Conservation (phyloP, 192 early-diverging fungal genomes). For the Coemansia pectinata region DNA sequence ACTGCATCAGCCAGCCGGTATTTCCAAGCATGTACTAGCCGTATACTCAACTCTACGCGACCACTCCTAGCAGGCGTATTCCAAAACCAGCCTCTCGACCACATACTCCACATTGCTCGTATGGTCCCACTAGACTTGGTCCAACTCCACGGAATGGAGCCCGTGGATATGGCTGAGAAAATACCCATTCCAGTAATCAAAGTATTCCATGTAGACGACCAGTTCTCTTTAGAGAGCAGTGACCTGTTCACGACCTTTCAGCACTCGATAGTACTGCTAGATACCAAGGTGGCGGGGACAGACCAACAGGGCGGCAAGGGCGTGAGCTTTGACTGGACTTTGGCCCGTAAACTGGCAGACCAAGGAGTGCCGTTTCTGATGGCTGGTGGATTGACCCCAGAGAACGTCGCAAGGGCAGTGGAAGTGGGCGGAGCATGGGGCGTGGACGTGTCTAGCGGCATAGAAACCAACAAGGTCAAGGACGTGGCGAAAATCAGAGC, state of each 20-base stretch:
- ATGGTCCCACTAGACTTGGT: constrained; percentile 81
- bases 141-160: constrained; percentile 91
- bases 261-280: constrained; percentile 56
- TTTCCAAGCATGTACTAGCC: background rate
- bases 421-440: constrained; percentile 69
- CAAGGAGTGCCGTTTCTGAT: constrained; percentile 74
- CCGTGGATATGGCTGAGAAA: constrained; percentile 60
- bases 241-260: constrained; percentile 17
- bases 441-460: constrained; percentile 94
- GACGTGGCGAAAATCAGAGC: constrained; percentile 71
- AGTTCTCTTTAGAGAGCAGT: constrained; percentile 27
- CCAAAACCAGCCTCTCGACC: constrained; percentile 74
- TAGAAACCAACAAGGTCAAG: constrained; percentile 82
- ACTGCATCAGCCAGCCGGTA: constrained; percentile 20
- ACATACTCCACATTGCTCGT: constrained; percentile 68
- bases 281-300: constrained; percentile 62
- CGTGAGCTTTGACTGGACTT: constrained; percentile 81
- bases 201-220: constrained; percentile 81
- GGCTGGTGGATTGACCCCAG: constrained; percentile 85
- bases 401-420: constrained; percentile 81
- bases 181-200: constrained; percentile 85
- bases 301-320: constrained; percentile 78
- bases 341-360: constrained; percentile 62
- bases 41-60: constrained; percentile 12
- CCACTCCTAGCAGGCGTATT: constrained; percentile 96